Evolutionary conservation across 352 stramenopile genomes (phyloP).

Genomic region (Phytophthora sp.): DNA sequence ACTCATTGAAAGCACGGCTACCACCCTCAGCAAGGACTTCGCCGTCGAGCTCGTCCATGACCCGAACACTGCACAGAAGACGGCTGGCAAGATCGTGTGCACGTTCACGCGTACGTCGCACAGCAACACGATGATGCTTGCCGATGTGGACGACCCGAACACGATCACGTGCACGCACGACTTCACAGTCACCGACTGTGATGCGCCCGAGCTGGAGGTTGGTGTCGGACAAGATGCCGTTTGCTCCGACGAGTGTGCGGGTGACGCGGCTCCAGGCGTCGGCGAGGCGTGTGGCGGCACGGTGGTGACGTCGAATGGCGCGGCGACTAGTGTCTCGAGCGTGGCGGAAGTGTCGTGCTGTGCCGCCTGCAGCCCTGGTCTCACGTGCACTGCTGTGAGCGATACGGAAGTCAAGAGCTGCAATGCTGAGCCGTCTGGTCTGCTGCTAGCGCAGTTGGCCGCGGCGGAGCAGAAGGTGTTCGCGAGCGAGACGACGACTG

Average conservation of each 20-base stretch:
- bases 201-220: slow-evolving; percentile 40
- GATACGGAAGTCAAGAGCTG: slow-evolving; percentile 41
- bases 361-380: neutral
- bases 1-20: neutral
- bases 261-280: slow-evolving; percentile 24
- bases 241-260: slow-evolving; percentile 35
- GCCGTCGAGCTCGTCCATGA: slow-evolving; percentile 56
- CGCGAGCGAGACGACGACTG: slow-evolving; percentile 21
- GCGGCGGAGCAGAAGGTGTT: slow-evolving; percentile 20
- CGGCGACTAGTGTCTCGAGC: slow-evolving; percentile 11
- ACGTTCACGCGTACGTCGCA: slow-evolving; percentile 32
- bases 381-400: slow-evolving; percentile 11
- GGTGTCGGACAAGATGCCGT: slow-evolving; percentile 30
- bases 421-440: slow-evolving; percentile 23
- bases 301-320: slow-evolving; percentile 33
- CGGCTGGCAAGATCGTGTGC: slow-evolving; percentile 42
- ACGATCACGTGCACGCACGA: slow-evolving; percentile 38
- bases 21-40: slow-evolving; percentile 28
- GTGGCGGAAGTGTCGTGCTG: slow-evolving; percentile 47
- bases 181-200: slow-evolving; percentile 61
- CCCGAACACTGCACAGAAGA: slow-evolving; percentile 34
- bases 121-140: neutral
- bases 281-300: slow-evolving; percentile 52
- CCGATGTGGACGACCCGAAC: neutral
- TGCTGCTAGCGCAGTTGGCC: slow-evolving; percentile 23